phyloP scores from a whole-genome alignment of 129 eudicot species.

The Flaveria brownii region DNA sequence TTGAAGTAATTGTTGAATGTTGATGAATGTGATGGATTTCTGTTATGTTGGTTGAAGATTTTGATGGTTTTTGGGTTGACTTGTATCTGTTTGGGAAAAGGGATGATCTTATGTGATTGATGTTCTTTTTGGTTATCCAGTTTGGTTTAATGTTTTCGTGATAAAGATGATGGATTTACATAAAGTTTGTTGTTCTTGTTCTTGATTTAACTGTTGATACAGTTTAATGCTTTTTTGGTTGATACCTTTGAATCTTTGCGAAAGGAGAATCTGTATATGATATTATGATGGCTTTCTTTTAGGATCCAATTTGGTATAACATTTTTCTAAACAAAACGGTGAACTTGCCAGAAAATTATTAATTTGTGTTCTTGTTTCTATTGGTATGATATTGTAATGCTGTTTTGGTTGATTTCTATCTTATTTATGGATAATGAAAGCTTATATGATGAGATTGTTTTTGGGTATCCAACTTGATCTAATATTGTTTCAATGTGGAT shows the following conservation, averaged over 20 bases:
- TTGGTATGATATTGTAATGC: not conserved
- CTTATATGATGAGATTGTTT: slow-evolving; percentile 9
- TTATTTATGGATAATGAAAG: not conserved
- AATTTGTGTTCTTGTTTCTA: not conserved
- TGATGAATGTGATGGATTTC: slow-evolving; percentile 9
- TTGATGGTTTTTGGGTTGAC: not conserved
- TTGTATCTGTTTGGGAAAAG: not conserved
- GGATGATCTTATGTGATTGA: not conserved
- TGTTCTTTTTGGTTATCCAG: not conserved
- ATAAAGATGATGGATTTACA: slow-evolving; percentile 2
- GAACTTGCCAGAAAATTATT: not conserved
- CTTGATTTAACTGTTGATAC: not conserved
- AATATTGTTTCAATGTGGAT: not conserved
- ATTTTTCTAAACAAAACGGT: slow-evolving; percentile 19
- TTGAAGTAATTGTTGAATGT: not conserved
- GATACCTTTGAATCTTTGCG: no score
- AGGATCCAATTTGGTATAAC: not conserved
- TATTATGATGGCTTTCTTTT: no score
- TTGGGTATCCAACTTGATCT: slow-evolving; percentile 12
- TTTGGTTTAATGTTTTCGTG: not conserved
- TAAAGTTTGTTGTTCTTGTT: not conserved
- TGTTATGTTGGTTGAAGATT: not conserved
- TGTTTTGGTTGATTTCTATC: not conserved
- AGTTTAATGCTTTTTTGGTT: not conserved
- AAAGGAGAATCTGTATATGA: no score